Evolutionary conservation across 2,329 filamentous ascomycete species (phyloP).

Genomic region (Colletotrichum sp.): DNA sequence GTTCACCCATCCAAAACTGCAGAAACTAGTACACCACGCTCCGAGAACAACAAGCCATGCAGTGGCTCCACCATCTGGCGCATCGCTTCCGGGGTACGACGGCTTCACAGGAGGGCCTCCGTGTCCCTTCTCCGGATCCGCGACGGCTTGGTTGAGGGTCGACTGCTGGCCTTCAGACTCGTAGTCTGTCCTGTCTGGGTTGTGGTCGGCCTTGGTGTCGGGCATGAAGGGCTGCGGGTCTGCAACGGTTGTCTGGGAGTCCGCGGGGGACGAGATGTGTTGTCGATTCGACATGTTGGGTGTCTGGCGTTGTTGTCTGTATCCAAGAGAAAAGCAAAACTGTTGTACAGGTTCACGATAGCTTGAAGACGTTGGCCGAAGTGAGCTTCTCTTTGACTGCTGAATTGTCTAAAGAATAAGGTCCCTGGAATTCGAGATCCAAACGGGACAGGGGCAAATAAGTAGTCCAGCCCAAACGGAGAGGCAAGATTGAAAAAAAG

Average conservation of each 20-base stretch:
- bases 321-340: neutral
- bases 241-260: constrained; percentile 4
- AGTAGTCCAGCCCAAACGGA: neutral
- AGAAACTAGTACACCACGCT: constrained; percentile 45
- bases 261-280: neutral
- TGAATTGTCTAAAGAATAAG: neutral
- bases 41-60: constrained; percentile 47
- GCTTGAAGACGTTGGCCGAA: neutral
- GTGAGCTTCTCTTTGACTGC: neutral
- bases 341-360: neutral
- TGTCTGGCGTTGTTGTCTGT: neutral
- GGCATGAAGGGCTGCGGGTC: neutral
- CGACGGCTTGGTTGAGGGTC: neutral
- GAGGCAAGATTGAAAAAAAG: neutral
- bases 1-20: constrained; percentile 44
- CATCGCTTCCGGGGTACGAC: constrained; percentile 1
- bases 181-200: neutral
- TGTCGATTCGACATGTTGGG: neutral
- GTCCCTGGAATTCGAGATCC: neutral
- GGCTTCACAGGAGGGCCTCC: neutral
- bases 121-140: neutral
- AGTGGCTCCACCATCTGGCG: constrained; percentile 31
- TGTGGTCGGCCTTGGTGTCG: neutral
- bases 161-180: neutral
- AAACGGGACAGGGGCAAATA: neutral